A percentile compares a stretch with the other conserved stretches of the same genome.
phyloP scores from a whole-genome alignment of 768 basidiomycete genomes.

The Trametopsis cervina region DNA sequence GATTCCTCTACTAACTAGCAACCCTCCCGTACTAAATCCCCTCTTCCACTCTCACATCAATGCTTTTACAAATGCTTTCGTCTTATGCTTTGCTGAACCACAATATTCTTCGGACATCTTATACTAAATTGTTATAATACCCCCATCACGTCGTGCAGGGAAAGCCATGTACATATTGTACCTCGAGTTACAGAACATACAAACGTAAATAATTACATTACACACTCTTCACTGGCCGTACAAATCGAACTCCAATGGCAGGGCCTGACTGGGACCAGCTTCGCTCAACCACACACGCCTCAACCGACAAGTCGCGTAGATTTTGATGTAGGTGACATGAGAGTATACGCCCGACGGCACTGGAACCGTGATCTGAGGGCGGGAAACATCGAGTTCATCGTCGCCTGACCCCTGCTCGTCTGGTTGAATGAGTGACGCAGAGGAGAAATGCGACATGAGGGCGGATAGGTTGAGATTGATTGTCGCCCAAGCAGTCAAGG shows the following conservation, averaged over 20 bases:
- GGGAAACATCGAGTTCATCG: conserved; percentile 17
- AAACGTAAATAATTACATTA: background rate
- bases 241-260: conserved; percentile 75
- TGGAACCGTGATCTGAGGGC: conserved; percentile 8
- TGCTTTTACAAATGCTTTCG: too few relatives aligned
- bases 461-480: conserved; percentile 53
- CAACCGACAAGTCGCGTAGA: conserved; percentile 74
- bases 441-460: conserved; percentile 56
- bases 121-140: too few relatives aligned
- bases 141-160: too few relatives aligned
- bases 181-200: too few relatives aligned
- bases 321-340: conserved; percentile 64
- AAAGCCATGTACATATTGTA: too few relatives aligned
- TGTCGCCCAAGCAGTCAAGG: conserved; percentile 66
- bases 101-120: too few relatives aligned
- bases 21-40: background rate
- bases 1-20: background rate
- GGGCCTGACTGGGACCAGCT: conserved; percentile 39
- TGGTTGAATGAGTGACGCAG: conserved; percentile 28
- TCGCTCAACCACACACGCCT: conserved; percentile 74
- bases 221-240: conserved; percentile 26
- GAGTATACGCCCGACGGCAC: conserved; percentile 51
- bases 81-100: too few relatives aligned
- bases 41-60: too few relatives aligned
- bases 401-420: conserved; percentile 14